Base-by-base conservation (phyloP, 2,329 filamentous ascomycete species). In the Neospermospora avenae region DNA sequence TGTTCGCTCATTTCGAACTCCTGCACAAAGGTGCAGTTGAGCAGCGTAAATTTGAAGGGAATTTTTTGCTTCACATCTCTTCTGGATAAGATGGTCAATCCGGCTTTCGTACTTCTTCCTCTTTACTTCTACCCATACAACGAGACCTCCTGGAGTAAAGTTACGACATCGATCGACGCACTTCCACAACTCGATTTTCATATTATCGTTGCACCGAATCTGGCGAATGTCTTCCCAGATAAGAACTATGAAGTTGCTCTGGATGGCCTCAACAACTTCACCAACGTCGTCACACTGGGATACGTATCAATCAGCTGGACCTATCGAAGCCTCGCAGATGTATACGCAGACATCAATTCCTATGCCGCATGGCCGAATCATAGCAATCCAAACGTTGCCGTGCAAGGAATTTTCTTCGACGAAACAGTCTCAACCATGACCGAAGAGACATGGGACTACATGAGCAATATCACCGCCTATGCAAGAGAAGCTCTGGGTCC, bases 231-330 rank as follows among this genome's bases (percentile, higher is more conserved):
- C 14, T 52, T 61, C 16, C 66, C 67, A 13, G 67, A 69, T 42
- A 11, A 31, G 10, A 69, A 68, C 24, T 69, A 68, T 35, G 55
- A 65, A 41, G 53, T 48, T 44, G 62, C 60, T n/a, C 58, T 69
- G 13, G 37, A 59, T 35, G 56, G 45, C 1, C 35, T 69, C 28
- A 69, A 68, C 48, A 69, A 57, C 31, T 60, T 59, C 39, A 51
- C 66, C 4, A 74, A 70, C 14, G 73, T 76, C 13, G 65, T 70
- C 0, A 70, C 74, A 4, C 62, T 78, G 16, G 76, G 77, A 14
- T 78, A 79, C 61, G 73, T 78, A 25, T 69, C 70, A 6, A 77
- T 75, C 1, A 58, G 60, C 4, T 76, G 76, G 58, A 74, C 69
- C 2, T 63, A 62, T 1, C 64, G 73, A 18, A 63, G 70, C 49